Base-by-base conservation (phyloP, 805 yeast genomes). In the Spathaspora arborariae region DNA sequence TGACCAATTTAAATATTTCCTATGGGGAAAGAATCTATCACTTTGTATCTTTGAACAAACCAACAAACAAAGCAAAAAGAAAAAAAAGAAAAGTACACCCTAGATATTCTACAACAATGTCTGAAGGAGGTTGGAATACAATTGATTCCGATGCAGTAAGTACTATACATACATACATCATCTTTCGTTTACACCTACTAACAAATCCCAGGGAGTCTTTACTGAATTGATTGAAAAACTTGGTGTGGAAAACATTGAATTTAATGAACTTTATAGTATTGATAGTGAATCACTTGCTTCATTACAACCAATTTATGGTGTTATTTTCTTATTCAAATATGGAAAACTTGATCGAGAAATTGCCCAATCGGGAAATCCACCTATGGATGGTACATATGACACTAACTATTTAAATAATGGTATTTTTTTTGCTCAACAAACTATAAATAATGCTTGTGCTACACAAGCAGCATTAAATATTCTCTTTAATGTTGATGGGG, bases 361-460 rank as follows among this genome's bases (percentile, higher is more conserved):
- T 45, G 66, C 70, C 20, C 33, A 54, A 5, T 42, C 60, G 7
- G 57, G 57, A 3, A 63, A 65, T 49, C 52, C 48, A 34, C 81
- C 81, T 2, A 47, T 70, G 11, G 70, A 66, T 45, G 84, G 84
- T 3, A 57, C 52, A 4, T 78, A 71, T 50, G 78, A 74, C 46
- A 43, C 30, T 2, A 56, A 62, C 5, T 67, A 61, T 49, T 61
- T 60, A 9, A 57, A 58, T 0, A 56, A 64, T 15, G 67, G 62
- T 8, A 68, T 83, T 1, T 82, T 79, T 57, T 83, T 83, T 57
- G 86, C 87, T 5, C 72, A 72, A 41, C 88, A 83, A 57, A 77
- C 77, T 21, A 79, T 82, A 45, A 81, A 79, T 54, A 82, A 83
- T 55, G 87, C 88, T 2, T 83, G 88, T 61, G 88, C 84, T n/a